Conservation (phyloP, 2,329 filamentous ascomycete genomes). For the Alternaria rosae region DNA sequence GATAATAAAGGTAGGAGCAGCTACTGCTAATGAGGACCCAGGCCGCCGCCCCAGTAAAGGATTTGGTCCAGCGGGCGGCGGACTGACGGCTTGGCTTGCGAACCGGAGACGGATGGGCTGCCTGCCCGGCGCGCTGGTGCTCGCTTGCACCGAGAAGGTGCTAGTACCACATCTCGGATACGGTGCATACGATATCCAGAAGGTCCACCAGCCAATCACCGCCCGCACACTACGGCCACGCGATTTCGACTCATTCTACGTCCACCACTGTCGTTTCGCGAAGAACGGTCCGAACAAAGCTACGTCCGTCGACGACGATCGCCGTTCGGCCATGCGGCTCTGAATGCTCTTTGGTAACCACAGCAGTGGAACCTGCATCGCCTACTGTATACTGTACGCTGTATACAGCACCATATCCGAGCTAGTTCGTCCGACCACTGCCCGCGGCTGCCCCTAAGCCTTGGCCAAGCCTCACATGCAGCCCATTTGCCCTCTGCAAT, state of each 20-base stretch:
- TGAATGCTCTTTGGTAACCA: not conserved
- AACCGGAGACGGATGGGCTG: slow-evolving; percentile 34
- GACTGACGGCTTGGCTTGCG: slow-evolving; percentile 29
- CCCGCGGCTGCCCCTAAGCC: not conserved
- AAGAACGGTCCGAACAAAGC: not conserved
- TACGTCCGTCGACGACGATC: not conserved
- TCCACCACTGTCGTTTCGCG: not conserved
- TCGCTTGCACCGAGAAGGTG: slow-evolving; percentile 2
- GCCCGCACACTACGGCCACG: not conserved
- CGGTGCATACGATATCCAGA: slow-evolving; percentile 8
- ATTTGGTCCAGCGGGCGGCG: slow-evolving; percentile 22
- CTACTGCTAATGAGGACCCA: slow-evolving; percentile 26
- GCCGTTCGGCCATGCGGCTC: not conserved
- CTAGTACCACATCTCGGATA: not conserved
- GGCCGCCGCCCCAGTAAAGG: slow-evolving; percentile 21
- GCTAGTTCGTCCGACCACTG: slow-evolving; percentile 5
- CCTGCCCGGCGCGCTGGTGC: slow-evolving; percentile 19
- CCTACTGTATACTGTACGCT: not conserved
- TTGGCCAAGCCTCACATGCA: not conserved
- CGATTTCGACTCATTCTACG: not conserved
- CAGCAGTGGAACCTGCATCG: not conserved
- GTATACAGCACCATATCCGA: not conserved
- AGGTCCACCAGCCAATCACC: slow-evolving; percentile 7
- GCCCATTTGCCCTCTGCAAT: slow-evolving; percentile 1
- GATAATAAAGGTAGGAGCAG: slow-evolving; percentile 27